phyloP scores from a whole-genome alignment of 2,329 filamentous ascomycete genomes.

The Alternaria arborescens region DNA sequence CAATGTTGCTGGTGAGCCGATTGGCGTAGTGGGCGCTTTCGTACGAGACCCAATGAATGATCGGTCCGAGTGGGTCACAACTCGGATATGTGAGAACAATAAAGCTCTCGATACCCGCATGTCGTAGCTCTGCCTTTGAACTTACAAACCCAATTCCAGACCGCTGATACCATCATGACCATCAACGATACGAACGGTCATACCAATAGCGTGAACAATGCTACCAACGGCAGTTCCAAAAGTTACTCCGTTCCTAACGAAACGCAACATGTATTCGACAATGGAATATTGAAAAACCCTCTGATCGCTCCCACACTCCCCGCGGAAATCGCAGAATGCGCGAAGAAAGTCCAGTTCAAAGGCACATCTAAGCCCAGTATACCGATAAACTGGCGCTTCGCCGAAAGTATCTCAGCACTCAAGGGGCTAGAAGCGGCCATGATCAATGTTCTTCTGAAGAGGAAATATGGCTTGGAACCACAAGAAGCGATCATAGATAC shows the following conservation, averaged over 20 bases:
- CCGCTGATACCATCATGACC: not conserved
- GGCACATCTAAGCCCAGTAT: conserved; percentile 57
- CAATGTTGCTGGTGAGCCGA: not conserved
- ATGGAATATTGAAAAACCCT: conserved; percentile 57
- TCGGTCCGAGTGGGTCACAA: not conserved
- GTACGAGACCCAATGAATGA: not conserved
- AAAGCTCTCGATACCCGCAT: not conserved
- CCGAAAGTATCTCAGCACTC: conserved; percentile 61
- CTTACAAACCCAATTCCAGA: not conserved
- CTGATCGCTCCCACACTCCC: conserved; percentile 52
- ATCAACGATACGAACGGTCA: conserved; percentile 2
- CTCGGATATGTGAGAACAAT: not conserved
- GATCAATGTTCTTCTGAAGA: conserved; percentile 55
- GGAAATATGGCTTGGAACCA: conserved; percentile 56
- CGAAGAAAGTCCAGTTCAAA: conserved; percentile 52
- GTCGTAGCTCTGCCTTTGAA: not conserved
- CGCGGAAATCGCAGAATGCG: conserved; percentile 47
- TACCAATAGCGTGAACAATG: conserved; percentile 10
- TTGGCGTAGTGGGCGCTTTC: not conserved
- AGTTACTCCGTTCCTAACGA: conserved; percentile 42
- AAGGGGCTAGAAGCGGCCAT: conserved; percentile 61
- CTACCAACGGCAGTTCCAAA: conserved; percentile 14
- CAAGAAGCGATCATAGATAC: conserved; percentile 58
- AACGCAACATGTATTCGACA: conserved; percentile 34
- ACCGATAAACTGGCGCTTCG: conserved; percentile 66